Evolutionary conservation across 2,329 filamentous ascomycete species (phyloP), one percentile per base, ranked within the genome.

Genomic region (Penicillium sp.): DNA sequence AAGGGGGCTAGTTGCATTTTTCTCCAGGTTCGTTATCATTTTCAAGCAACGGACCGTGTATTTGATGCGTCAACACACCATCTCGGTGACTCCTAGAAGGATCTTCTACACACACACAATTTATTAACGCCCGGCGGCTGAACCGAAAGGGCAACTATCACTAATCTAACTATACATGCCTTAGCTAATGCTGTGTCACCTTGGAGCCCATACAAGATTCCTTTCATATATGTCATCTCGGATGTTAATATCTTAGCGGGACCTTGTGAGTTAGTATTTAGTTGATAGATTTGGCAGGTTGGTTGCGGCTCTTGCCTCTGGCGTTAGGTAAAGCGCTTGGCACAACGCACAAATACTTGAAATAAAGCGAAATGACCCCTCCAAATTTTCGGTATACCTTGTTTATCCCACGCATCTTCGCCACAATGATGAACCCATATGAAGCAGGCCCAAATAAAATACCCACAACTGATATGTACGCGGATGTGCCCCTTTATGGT

Each of bases 401-500:
- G 16, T 8, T 23, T 38, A 12, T 46, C n/a, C 44, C 33, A 36
- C 33, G 16, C 15, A 28, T 28, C 16, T 39, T 28, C 23, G 5
- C 33, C 29, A 48, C n/a, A 36, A 52, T 34, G 26, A 34, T 28
- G 28, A 47, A 54, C 38, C 52, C 52, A 45, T 54, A 54, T 50
- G 52, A 54, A 59, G 58, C 60, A 28, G 61, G 72, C 46, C 70
- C 67, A 16, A 58, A 62, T 18, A 60, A 69, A 26, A 69, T 72
- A 42, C 69, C 69, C 2, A 7, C 49, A 13, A 62, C 48, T 16
- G 70, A 73, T 42, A 39, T 39, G 23, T 70, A 70, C 41, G 60
- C 60, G 1, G 66, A 67, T 49, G 51, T 67, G 13, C 66, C 68
- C 2, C 53, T 65, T 29, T 72, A 67, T 48, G 70, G 68, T 49